Conservation (phyloP, 169 alveolate species). For the Cryptosporidium viatorum region DNA sequence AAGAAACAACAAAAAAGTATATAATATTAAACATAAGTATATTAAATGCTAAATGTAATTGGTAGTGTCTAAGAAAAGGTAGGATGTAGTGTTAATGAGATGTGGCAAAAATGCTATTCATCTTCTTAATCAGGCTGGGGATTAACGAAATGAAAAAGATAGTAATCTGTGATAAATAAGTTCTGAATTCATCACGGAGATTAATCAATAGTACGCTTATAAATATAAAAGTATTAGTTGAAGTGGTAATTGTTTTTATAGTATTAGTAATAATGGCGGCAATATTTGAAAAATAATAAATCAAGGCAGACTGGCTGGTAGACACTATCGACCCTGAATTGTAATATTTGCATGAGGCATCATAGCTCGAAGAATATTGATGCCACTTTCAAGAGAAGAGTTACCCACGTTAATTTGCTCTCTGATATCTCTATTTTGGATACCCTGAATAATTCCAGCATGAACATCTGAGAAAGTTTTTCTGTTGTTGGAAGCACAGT, state of each 20-base stretch:
- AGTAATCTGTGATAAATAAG: background rate
- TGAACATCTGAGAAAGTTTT: background rate
- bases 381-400: slow-evolving; percentile 24
- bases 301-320: background rate
- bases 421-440: slow-evolving; percentile 31
- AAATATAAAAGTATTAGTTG: background rate
- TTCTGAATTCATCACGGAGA: background rate
- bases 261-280: background rate
- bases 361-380: slow-evolving; percentile 57
- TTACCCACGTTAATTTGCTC: slow-evolving; percentile 16
- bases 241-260: background rate
- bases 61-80: background rate
- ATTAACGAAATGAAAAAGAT: too few relatives aligned
- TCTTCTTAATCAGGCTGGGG: background rate
- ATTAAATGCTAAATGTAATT: slow-evolving; percentile 1
- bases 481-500: slow-evolving; percentile 14
- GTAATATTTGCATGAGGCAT: slow-evolving; percentile 75
- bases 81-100: background rate
- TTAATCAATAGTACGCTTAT: background rate
- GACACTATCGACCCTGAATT: slow-evolving; percentile 59
- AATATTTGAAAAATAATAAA: too few relatives aligned
- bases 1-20: background rate
- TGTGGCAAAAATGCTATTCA: background rate
- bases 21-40: background rate
- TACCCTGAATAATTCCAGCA: slow-evolving; percentile 5